Evolutionary conservation across 306 rosid genomes (phyloP), one percentile per base, ranked within the genome.

Genomic region (Lathyrus oleraceus): DNA sequence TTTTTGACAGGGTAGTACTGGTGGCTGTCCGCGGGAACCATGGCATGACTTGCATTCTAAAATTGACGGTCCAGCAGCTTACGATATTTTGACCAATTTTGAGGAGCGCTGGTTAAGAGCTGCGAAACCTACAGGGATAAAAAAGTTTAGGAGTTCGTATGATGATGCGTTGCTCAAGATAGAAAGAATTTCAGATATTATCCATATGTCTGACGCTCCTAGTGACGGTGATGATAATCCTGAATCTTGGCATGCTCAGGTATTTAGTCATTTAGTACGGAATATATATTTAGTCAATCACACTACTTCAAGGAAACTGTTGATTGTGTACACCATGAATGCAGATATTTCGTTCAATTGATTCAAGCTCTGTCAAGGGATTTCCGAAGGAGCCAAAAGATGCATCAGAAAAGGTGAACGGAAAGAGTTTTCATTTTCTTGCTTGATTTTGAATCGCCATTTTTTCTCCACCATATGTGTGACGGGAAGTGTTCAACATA

Each of bases 21-120:
- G 73, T 73, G 97, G 92, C 57, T 87, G 97, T 89, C 99, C 96
- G 65, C 80, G 99, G 78, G 96, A 94, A 75, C 99, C 99, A 10
- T 94, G 99, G 99, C 99, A 94, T 67, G 99, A 94, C 82, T 72
- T 94, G 85, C 99, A 94, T 81, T 88, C 96, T 62, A 91, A 78
- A 82, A 79, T 94, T 77, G 99, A 94, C 44, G 91, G 99, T 74
- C 96, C 99, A 25, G 99, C 96, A 5, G 99, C 99, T 53, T 94
- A 94, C 43, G 99, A 94, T 73, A 91, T 94, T 79, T 77, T 94
- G 82, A 78, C 83, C 20, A 94, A 94, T 80, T 94, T 94, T 75
- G 96, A 91, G 84, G 97, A 94, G 81, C 95, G 99, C 38, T 94
- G 99, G 99, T 74, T 83, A 56, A 87, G 85, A 83, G 99, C 99